These are phyloP conservation scores for Phyllostachys edulis DNA, from an alignment of 176 grass and related monocot species.

Conservation along the genomic window DNA sequence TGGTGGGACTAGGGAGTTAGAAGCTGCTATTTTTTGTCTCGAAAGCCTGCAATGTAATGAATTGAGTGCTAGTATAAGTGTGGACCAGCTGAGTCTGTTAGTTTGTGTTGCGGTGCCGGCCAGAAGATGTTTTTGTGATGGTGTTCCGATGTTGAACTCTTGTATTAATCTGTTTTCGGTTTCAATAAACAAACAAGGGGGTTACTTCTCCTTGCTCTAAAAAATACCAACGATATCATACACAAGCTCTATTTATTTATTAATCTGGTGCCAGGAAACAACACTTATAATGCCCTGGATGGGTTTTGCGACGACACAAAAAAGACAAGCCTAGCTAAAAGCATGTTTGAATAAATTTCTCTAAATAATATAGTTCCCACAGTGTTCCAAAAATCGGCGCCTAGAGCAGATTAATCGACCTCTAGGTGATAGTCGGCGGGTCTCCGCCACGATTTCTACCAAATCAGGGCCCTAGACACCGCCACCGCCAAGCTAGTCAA, in stretches of 20 bases:
- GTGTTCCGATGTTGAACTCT: slow-evolving; percentile 7
- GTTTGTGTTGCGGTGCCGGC: background rate
- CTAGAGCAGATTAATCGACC: no score
- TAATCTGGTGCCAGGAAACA: background rate
- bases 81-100: background rate
- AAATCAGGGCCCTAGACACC: no score
- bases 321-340: background rate
- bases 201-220: slow-evolving; percentile 1
- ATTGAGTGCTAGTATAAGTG: background rate
- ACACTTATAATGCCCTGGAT: background rate
- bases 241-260: background rate
- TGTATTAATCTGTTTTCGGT: background rate
- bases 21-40: slow-evolving; percentile 1
- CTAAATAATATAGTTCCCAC: background rate
- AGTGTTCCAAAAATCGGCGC: no score
- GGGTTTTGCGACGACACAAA: background rate
- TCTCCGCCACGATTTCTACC: no score
- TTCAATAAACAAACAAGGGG: background rate
- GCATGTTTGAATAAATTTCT: background rate
- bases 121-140: background rate
- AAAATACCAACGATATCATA: background rate
- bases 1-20: background rate
- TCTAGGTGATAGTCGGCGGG: no score
- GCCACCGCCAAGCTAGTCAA: no score
- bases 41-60: background rate